These are phyloP conservation scores for Paramecium pentaurelia DNA, from an alignment of 73 alveolate genomes.

Conservation along the genomic window DNA sequence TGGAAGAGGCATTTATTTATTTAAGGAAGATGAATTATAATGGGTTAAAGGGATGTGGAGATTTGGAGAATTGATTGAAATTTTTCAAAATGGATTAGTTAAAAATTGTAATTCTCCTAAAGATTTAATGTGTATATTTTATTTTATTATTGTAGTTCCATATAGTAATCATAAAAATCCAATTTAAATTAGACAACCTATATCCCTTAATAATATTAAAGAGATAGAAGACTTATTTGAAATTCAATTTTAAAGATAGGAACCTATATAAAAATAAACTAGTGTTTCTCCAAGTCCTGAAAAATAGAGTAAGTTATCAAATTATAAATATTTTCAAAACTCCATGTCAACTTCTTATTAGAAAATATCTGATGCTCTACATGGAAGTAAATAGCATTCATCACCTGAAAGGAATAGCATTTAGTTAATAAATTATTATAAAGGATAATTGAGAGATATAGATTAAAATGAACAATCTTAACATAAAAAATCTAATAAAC, in stretches of 20 bases:
- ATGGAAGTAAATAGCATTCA: not conserved
- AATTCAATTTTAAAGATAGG: not conserved
- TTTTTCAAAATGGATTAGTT: not conserved
- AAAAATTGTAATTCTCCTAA: not conserved
- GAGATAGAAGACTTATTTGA: slow-evolving; percentile 22
- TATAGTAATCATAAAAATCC: slow-evolving; percentile 2
- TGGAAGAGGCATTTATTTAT: slow-evolving; percentile 1
- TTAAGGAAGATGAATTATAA: slow-evolving; percentile 6
- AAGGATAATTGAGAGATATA: not conserved
- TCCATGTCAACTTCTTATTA: not conserved
- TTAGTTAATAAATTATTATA: not conserved
- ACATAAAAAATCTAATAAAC: not conserved
- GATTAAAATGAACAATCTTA: not conserved
- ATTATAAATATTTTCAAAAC: not conserved
- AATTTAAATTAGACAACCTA: not conserved
- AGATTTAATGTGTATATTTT: slow-evolving; percentile 14
- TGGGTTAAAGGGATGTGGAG: slow-evolving; percentile 38
- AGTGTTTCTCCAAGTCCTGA: not conserved
- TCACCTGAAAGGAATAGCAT: not conserved
- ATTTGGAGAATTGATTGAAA: slow-evolving; percentile 34
- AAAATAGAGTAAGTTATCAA: not conserved
- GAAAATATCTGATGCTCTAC: not conserved
- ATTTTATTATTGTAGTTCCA: not conserved
- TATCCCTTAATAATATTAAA: not conserved
- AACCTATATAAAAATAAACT: not conserved